phyloP scores from a whole-genome alignment of 164 flowering plant genomes.

The Vitis rotundifolia region DNA sequence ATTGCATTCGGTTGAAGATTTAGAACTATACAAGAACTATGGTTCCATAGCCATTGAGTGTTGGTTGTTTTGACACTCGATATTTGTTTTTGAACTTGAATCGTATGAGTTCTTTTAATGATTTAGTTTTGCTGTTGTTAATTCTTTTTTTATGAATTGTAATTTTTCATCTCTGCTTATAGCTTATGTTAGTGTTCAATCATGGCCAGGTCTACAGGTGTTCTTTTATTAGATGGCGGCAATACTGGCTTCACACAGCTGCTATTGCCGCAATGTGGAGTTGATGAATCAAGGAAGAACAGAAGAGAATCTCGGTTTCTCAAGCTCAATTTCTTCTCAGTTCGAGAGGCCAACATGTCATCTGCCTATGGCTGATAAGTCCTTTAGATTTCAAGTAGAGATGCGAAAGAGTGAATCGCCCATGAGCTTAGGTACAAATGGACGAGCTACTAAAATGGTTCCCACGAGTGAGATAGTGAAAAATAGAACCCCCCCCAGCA shows the following conservation, averaged over 20 bases:
- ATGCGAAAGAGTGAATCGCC: conserved; percentile 48
- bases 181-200: too few relatives aligned
- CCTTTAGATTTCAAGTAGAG: conserved; percentile 30
- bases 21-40: too few relatives aligned
- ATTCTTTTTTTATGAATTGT: too few relatives aligned
- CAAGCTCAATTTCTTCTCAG: conserved; percentile 37
- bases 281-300: conserved; percentile 31
- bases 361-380: conserved; percentile 13
- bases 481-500: conserved; percentile 23
- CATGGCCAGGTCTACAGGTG: conserved; percentile 15
- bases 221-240: conserved; percentile 47
- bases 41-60: too few relatives aligned
- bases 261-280: conserved; percentile 41
- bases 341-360: conserved; percentile 15
- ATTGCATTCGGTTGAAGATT: too few relatives aligned
- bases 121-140: too few relatives aligned
- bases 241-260: conserved; percentile 67
- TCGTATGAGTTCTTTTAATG: too few relatives aligned
- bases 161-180: too few relatives aligned
- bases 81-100: too few relatives aligned
- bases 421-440: conserved; percentile 41
- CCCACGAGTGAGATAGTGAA: conserved; percentile 56
- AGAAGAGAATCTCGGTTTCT: conserved; percentile 43
- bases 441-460: conserved; percentile 62
- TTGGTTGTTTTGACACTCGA: too few relatives aligned